Conservation (phyloP, 1,284 basidiomycete species). For the Gymnopus androsaceus region DNA sequence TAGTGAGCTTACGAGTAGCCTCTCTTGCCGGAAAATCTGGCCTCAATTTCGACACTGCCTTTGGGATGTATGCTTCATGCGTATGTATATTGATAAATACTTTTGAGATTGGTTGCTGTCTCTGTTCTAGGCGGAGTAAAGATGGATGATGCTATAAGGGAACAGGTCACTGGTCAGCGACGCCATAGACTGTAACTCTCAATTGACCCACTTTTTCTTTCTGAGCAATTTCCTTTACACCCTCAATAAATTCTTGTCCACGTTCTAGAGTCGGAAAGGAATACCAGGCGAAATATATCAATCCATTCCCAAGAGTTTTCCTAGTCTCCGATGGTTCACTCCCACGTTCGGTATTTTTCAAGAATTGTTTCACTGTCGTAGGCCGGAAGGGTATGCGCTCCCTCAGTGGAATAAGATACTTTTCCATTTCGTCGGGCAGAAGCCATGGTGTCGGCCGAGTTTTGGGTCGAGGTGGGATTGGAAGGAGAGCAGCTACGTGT, state of each 20-base stretch:
- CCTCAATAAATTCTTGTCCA: not conserved
- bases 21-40: not conserved
- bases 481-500: slow-evolving; percentile 1
- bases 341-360: not conserved
- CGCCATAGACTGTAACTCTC: too few species aligned
- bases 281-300: not conserved
- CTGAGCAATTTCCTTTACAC: not conserved
- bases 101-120: not conserved
- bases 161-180: not conserved
- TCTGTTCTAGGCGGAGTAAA: not conserved
- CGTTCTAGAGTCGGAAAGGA: not conserved
- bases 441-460: slow-evolving; percentile 3
- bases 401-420: not conserved
- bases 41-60: not conserved
- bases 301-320: not conserved
- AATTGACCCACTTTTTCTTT: not conserved
- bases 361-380: not conserved
- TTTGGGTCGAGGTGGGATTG: not conserved
- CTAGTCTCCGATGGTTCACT: not conserved
- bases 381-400: not conserved
- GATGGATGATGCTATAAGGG: not conserved
- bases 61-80: not conserved
- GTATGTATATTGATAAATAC: not conserved
- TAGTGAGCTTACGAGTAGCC: not conserved
- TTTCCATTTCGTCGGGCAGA: not conserved